phyloP scores from a whole-genome alignment of 306 rosid genomes.

The Rosa chinensis region DNA sequence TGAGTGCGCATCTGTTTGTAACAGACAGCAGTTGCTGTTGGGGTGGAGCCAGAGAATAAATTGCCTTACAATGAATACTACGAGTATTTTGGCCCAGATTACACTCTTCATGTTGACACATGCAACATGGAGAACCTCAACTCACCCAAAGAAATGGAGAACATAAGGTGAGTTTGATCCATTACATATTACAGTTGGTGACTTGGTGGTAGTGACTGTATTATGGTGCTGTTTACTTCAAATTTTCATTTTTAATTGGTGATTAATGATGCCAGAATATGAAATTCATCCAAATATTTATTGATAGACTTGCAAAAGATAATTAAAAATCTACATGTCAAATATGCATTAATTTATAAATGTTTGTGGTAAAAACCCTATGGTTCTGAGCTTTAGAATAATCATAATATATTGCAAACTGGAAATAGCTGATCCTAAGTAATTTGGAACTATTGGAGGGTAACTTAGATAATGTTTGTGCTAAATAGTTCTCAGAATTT shows the following conservation, averaged over 20 bases:
- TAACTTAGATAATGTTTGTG: not conserved
- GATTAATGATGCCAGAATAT: not conserved
- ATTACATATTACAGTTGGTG: not conserved
- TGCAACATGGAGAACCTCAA: constrained; percentile 82
- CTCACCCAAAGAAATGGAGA: constrained; percentile 77
- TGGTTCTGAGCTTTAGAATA: not conserved
- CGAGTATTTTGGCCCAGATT: constrained; percentile 92
- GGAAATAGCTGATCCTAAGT: not conserved
- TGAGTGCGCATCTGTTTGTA: constrained; percentile 27
- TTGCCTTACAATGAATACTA: constrained; percentile 88
- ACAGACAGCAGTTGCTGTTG: constrained; percentile 95
- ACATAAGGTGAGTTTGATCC: constrained; percentile 56
- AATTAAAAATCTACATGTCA: not conserved
- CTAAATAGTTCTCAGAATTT: not conserved
- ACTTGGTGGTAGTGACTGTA: not conserved
- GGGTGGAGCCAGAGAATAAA: constrained; percentile 85
- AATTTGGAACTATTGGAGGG: not conserved
- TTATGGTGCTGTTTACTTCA: not conserved
- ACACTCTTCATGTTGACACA: constrained; percentile 72
- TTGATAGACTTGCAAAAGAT: not conserved
- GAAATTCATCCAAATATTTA: not conserved
- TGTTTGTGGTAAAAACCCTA: not conserved
- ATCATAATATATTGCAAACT: not conserved
- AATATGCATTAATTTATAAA: not conserved
- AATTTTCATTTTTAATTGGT: not conserved